Percentiles rank a stretch among this genome's conserved stretches.
Evolutionary conservation across 1,284 basidiomycete species (phyloP).

Genomic region (Coniferiporia weirii): DNA sequence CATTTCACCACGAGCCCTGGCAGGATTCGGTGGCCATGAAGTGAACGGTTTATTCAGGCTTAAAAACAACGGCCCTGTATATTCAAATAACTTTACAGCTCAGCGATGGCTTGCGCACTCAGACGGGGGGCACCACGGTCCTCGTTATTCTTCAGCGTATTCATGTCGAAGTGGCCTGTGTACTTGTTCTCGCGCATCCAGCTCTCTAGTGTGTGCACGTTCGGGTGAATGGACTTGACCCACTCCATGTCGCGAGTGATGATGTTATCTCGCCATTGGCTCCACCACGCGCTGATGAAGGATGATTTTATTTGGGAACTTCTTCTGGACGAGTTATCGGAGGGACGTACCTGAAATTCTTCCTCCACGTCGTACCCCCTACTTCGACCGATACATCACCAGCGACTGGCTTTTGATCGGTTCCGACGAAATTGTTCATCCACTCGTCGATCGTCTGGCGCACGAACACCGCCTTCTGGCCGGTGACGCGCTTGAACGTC

Average conservation of each 20-base stretch:
- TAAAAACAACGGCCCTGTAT: no score
- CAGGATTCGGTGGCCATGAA: no score
- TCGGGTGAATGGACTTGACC: conserved; percentile 35
- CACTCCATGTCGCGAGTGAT: conserved; percentile 39
- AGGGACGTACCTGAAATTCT: conserved; percentile 32
- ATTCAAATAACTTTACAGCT: not conserved
- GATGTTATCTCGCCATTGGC: conserved; percentile 36
- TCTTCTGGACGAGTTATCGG: no score
- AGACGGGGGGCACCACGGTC: conserved; percentile 6
- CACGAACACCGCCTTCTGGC: conserved; percentile 35
- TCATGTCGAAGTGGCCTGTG: conserved; percentile 10
- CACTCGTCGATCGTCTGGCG: conserved; percentile 37
- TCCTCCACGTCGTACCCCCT: conserved; percentile 23
- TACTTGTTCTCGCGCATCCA: conserved; percentile 27
- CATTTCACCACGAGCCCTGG: no score
- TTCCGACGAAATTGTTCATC: conserved; percentile 31
- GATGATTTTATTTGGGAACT: not conserved
- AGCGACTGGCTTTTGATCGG: conserved; percentile 31
- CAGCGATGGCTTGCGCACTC: not conserved
- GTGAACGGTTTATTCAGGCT: no score
- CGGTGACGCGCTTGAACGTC: conserved; percentile 42
- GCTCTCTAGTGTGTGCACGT: conserved; percentile 23
- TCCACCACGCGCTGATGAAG: conserved; percentile 31
- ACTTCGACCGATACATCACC: not conserved
- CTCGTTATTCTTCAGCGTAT: conserved; percentile 21